Evolutionary conservation across 805 yeast species (phyloP).

Genomic region (Metschnikowia borealis): DNA sequence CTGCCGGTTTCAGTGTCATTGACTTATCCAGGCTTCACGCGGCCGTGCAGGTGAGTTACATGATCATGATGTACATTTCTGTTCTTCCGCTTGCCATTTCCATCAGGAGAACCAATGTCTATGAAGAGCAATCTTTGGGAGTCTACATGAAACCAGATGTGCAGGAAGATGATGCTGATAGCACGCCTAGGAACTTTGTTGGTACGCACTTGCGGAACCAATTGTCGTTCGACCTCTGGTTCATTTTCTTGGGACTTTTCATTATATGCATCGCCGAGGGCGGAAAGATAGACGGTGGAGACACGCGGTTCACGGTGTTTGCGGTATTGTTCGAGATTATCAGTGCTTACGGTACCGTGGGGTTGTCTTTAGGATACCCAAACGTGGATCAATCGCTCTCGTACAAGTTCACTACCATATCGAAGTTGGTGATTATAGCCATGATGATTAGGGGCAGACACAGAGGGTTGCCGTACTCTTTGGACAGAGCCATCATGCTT

Average conservation of each 20-base stretch:
- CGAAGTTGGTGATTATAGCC: constrained; percentile 81
- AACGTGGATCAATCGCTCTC: constrained; percentile 62
- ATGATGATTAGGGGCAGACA: constrained; percentile 94
- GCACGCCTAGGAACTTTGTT: constrained; percentile 57
- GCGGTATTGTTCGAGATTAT: constrained; percentile 79
- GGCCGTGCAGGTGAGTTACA: constrained; percentile 87
- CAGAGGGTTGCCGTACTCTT: constrained; percentile 89
- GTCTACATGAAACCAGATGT: constrained; percentile 52
- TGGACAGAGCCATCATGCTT: constrained; percentile 90
- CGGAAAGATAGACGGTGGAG: constrained; percentile 43
- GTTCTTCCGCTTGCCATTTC: constrained; percentile 95
- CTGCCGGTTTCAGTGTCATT: constrained; percentile 84
- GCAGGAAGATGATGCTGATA: constrained; percentile 30
- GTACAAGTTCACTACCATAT: constrained; percentile 63
- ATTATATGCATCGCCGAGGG: constrained; percentile 87
- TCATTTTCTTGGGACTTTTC: constrained; percentile 78
- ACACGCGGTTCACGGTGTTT: constrained; percentile 59
- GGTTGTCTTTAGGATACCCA: constrained; percentile 83
- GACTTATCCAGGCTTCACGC: constrained; percentile 72
- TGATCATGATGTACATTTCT: constrained; percentile 97
- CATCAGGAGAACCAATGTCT: constrained; percentile 93
- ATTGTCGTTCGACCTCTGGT: constrained; percentile 93
- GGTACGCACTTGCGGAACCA: constrained; percentile 89
- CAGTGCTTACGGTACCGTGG: constrained; percentile 96
- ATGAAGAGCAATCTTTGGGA: constrained; percentile 96